Conservation (phyloP, 768 basidiomycete species). For the Lepiota brunneoincarnata region DNA sequence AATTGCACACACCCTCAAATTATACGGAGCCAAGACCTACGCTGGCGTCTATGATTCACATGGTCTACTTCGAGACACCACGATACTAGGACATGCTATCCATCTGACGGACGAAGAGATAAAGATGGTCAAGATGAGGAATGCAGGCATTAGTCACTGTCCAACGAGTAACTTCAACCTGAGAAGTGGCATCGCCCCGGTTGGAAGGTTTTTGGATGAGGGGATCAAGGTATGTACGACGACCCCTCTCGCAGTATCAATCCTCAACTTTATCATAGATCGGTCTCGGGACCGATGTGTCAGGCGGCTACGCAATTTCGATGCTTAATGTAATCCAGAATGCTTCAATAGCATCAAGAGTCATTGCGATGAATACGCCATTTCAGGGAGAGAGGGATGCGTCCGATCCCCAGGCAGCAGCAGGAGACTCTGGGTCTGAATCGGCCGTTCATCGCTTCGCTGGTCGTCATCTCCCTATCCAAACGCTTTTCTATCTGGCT, state of each 20-base stretch:
- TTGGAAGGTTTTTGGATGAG: conserved; percentile 75
- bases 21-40: conserved; percentile 68
- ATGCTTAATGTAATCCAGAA: conserved; percentile 75
- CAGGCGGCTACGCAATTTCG: conserved; percentile 83
- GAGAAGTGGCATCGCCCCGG: conserved; percentile 77
- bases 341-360: conserved; percentile 79
- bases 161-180: conserved; percentile 94
- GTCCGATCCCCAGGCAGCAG: conserved; percentile 11
- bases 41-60: conserved; percentile 79
- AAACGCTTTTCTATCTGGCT: conserved; percentile 84
- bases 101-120: conserved; percentile 76
- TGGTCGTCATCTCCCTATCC: conserved; percentile 63
- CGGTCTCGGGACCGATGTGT: conserved; percentile 91
- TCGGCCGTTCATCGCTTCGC: conserved; percentile 32
- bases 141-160: conserved; percentile 87
- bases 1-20: conserved; percentile 56
- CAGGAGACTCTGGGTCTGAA: background rate
- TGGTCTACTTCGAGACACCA: conserved; percentile 73
- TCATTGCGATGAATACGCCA: conserved; percentile 48
- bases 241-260: background rate
- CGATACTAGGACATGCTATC: conserved; percentile 86
- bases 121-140: conserved; percentile 57
- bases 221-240: conserved; percentile 72
- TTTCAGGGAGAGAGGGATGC: background rate
- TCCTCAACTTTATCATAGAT: conserved; percentile 47